Base-by-base conservation (phyloP, 2,329 filamentous ascomycete species). In the Trichophyton simii region DNA sequence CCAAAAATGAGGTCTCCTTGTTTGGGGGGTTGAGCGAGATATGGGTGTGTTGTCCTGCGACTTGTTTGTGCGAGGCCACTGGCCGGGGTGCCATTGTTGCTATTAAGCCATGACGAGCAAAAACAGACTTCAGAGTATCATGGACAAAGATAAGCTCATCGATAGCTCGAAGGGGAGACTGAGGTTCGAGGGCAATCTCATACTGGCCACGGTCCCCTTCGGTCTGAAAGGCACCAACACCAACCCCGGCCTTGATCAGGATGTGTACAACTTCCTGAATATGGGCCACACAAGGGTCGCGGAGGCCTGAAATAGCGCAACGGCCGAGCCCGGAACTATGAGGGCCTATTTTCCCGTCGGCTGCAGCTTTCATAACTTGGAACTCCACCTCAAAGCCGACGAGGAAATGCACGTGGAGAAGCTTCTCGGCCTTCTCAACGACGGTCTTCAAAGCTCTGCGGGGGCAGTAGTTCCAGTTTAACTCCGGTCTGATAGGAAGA, bases 1-100 rank as follows among this genome's bases (percentile, higher is more conserved):
- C 65, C 7, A 67, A 54, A 46, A 67, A 67, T 1, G 57, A 41
- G 20, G 57, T 42, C 52, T 64, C 63, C 1, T 42, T 18, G 3
- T 18, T 31, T 9, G 60, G 54, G 3, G 63, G 50, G 6, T 59
- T 50, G 13, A 68, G 55, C 2, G 67, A 68, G 15, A 67, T 20
- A 46, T 68, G 67, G 8, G 60, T 62, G 42, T 67, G 67, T 15
- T 38, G 13, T 36, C 60, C 13, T 44, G 60, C 11, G 7, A 36
- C 11, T 55, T 58, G 22, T 11, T 38, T 7, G 42, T 36, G n/a
- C 7, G 34, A 36, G 2, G 65, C 18, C 28, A 55, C 52, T 5
- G 65, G 65, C 28, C 64, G 63, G 5, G 66, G 65, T 3, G 57
- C 42, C 66, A 67, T 67, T 2, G 65, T 67, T 3, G 60, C 66